Percentiles rank a stretch among this genome's conserved stretches.
phyloP scores from a whole-genome alignment of 2,329 filamentous ascomycete genomes.

The Plectosphaerella sp. region DNA sequence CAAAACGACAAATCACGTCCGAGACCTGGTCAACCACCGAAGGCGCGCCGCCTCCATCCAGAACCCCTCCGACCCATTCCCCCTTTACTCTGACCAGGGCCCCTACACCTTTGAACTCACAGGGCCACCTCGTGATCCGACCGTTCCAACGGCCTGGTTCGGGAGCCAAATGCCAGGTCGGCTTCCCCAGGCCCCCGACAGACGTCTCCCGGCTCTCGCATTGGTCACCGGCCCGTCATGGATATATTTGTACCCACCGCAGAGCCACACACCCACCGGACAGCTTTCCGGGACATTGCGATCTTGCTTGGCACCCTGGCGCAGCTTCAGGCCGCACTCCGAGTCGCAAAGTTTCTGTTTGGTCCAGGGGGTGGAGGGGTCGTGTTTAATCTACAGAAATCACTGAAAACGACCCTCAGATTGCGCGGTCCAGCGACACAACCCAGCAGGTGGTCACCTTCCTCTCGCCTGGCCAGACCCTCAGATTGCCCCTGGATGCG shows the following conservation, averaged over 20 bases:
- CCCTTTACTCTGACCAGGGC: not conserved
- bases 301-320: not conserved
- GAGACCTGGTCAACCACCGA: not conserved
- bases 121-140: not conserved
- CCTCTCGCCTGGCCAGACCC: too few relatives aligned
- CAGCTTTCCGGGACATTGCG: not conserved
- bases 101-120: too few relatives aligned
- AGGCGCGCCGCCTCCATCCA: not conserved
- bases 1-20: not conserved
- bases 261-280: not conserved
- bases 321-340: too few relatives aligned
- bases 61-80: not conserved
- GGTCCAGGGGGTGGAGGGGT: too few relatives aligned
- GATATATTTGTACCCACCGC: not conserved
- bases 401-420: too few relatives aligned
- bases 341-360: too few relatives aligned
- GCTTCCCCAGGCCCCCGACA: not conserved
- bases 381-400: too few relatives aligned
- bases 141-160: conserved; percentile 2
- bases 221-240: not conserved
- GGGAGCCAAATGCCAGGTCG: not conserved
- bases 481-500: too few relatives aligned
- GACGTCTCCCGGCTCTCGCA: not conserved
- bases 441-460: too few relatives aligned
- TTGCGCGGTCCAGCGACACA: too few relatives aligned